phyloP scores from a whole-genome alignment of 257 asterid genomes.

The Nicotiana attenuata region DNA sequence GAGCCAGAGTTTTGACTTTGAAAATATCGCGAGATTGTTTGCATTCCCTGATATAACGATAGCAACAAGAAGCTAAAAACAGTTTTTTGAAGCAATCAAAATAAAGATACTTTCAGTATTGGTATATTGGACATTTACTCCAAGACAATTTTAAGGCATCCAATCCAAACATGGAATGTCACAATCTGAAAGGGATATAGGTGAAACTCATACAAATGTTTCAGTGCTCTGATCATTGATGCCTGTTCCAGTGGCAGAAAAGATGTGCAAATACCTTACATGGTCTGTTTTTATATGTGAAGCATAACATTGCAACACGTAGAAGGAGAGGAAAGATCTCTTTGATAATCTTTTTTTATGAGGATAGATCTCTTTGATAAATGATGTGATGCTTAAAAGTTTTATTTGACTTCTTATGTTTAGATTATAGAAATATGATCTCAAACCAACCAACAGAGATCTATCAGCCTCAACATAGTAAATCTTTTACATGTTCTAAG shows the following conservation, averaged over 20 bases:
- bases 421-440: background rate
- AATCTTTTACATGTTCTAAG: no score
- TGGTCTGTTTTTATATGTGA: background rate
- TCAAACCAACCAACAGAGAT: background rate
- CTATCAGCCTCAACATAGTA: background rate
- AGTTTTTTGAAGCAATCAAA: background rate
- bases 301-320: background rate
- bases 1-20: slow-evolving; percentile 34
- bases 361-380: background rate
- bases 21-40: slow-evolving; percentile 66
- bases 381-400: background rate
- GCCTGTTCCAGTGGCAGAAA: background rate
- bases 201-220: background rate
- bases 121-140: background rate
- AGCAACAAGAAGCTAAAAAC: slow-evolving; percentile 8
- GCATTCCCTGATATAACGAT: slow-evolving; percentile 46
- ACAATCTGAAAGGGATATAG: background rate
- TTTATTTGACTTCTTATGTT: background rate
- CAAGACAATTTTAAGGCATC: background rate
- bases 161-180: background rate
- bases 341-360: background rate
- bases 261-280: background rate
- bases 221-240: background rate
- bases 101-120: background rate
- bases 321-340: background rate